Evolutionary conservation across 192 early-diverging fungal genomes (phyloP), one percentile per base, ranked within the genome.

Genomic region (Coemansia sp.): DNA sequence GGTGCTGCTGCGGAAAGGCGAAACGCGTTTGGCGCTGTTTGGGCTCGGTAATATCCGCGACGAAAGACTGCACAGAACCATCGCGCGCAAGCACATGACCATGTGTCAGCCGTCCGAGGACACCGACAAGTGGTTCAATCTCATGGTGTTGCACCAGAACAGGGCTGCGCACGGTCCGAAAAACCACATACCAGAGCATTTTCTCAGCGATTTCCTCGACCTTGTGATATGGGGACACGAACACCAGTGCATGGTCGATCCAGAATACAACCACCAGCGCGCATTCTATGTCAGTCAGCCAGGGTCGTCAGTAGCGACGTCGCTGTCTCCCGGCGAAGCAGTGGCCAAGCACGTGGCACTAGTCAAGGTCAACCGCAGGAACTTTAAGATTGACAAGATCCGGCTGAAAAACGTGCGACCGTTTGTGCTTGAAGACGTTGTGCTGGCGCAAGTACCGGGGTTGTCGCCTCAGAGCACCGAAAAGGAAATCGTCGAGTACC

Each of bases 201-300:
- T 91, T 64, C 68, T 98, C 29, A 88, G 90, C 50, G 72, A 83
- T 16, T 94, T 94, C 69, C 71, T 98, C 32, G 80, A 98, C 56
- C 65, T 98, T 17, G 82, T 96, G 11, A 57, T 98, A 3, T 98
- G 96, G 96, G 96, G 96, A 5, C 96, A 98, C 69, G 96, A 98
- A 81, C 96, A 98, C 77, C 94, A 98, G 68, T 98, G 94, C 69
- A 75, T 83, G 48, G 89, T 97, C 14, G 89, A 93, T 42, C 91
- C 92, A 1, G 85, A 85, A 51, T 76, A 84, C 63, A 91, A 88
- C 71, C 80, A 84, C 14, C 76, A 86, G 20, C 73, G 82, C 56
- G 78, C 81, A 7, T 94, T 95, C 63, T 85, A 89, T 48, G 87
- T 98, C 12, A 90, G 89, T 7, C 96, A 98, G 61, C 96, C 96